Evolutionary conservation across 1,284 basidiomycete species (phyloP), one percentile per base, ranked within the genome.

Genomic region (Cutaneotrichosporon curvatum): DNA sequence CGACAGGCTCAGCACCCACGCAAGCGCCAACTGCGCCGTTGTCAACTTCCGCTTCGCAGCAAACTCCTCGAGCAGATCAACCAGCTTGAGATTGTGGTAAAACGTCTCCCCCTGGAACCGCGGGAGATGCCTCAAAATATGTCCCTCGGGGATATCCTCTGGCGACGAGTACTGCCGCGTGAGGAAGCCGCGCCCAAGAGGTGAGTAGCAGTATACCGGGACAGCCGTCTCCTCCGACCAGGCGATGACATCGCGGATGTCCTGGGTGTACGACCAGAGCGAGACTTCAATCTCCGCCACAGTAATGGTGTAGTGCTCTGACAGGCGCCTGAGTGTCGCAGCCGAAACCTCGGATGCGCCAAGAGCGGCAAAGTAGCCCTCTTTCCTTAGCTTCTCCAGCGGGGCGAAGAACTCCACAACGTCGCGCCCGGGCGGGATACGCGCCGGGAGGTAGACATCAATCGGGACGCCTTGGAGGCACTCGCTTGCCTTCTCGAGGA

Each of bases 151-250:
- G n/a, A 83, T 67, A 61, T 82, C 79, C 23, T 75, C 71, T 4
- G 58, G 60, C 15, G 61, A 68, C 58, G 76, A 76, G 57, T 76
- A 74, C 33, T 68, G 66, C 11, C 81, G 79, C 0, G 76, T 75
- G 16, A 84, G 65, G 60, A 83, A 76, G 1, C 82, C 82, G 37
- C 73, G 69, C 9, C 79, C 80, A 14, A 82, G 73, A 0, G 81
- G 81, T 60, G 75, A 77, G 60, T 83, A 84, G 22, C 76, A 78
- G 10, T 77, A 67, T 43, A 83, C 72, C 15, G 80, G 70, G 31
- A 79, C 69, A 2, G 72, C 68, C 15, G 78, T 70, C 48, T 79
- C 75, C 23, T 73, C 69, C 55, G 68, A 73, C 18, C 60, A 70
- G 0, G 56, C 53, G 40, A 72, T 43, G 16, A 70, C 73, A 14